Percentiles rank a stretch among this genome's conserved stretches.
phyloP scores from a whole-genome alignment of 2,329 filamentous ascomycete species.

The Arthrobotrys sinensis region DNA sequence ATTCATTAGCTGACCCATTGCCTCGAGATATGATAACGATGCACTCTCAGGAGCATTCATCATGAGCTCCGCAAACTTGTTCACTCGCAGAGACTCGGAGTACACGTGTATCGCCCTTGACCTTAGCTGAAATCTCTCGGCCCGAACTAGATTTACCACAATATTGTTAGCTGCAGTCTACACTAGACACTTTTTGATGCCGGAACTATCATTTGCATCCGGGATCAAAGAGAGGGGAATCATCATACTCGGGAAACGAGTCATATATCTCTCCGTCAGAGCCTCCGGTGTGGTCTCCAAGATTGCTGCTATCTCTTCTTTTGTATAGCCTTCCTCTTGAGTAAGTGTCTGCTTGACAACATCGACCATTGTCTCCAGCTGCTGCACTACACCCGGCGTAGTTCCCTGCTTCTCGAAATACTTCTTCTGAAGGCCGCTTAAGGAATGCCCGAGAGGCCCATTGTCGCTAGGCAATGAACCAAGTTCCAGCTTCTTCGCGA shows the following conservation, averaged over 20 bases:
- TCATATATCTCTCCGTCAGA: constrained; percentile 84
- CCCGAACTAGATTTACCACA: constrained; percentile 73
- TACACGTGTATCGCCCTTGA: constrained; percentile 94
- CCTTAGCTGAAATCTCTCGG: constrained; percentile 87
- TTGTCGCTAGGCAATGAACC: constrained; percentile 81
- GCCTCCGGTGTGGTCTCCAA: constrained; percentile 79
- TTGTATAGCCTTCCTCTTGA: constrained; percentile 86
- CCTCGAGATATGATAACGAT: constrained; percentile 77
- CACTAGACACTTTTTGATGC: too few species aligned
- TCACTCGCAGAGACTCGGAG: constrained; percentile 86
- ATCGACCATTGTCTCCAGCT: constrained; percentile 81
- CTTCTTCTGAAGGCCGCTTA: constrained; percentile 88
- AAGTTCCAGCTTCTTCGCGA: constrained; percentile 75
- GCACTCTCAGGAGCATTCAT: constrained; percentile 69
- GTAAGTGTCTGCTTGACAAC: constrained; percentile 80
- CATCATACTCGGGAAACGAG: constrained; percentile 77
- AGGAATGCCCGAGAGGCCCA: constrained; percentile 84
- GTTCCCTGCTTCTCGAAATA: constrained; percentile 76
- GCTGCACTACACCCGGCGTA: constrained; percentile 71
- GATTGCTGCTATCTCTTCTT: constrained; percentile 83
- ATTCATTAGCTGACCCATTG: constrained; percentile 87
- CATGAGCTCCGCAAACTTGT: constrained; percentile 86
- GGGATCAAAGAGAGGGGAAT: not conserved
- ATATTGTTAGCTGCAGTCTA: too few species aligned
- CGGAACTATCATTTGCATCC: not conserved